These are phyloP conservation scores for Talaromyces sp. DNA, from an alignment of 2,329 filamentous ascomycete species.

Conservation along the genomic window DNA sequence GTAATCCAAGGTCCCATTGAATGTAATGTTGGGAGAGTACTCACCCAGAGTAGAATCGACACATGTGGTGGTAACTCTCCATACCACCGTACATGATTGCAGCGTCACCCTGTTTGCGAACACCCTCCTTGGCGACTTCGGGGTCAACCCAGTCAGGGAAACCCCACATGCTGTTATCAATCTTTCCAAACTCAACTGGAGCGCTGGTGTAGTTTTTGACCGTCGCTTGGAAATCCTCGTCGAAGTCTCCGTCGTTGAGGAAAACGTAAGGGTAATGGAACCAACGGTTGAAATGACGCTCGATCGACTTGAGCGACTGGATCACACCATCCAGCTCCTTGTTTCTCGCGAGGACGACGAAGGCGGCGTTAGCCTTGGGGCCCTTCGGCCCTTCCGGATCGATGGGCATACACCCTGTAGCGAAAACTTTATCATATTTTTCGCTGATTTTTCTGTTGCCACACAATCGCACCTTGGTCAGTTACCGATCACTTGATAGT, in stretches of 20 bases:
- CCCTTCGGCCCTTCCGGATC: constrained; percentile 60
- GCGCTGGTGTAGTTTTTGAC: constrained; percentile 88
- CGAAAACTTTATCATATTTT: constrained; percentile 95
- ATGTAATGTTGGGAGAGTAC: constrained; percentile 38
- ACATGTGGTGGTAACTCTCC: constrained; percentile 99
- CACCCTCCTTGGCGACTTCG: constrained; percentile 92
- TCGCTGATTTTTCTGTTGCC: constrained; percentile 84
- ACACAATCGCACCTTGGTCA: too few species aligned
- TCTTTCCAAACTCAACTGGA: constrained; percentile 89
- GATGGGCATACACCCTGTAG: constrained; percentile 77
- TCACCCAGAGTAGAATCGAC: constrained; percentile 96
- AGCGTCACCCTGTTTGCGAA: constrained; percentile 92
- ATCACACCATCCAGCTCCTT: constrained; percentile 96
- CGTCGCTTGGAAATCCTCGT: constrained; percentile 86
- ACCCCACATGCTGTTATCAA: constrained; percentile 89
- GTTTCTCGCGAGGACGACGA: constrained; percentile 93
- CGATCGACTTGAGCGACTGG: constrained; percentile 95
- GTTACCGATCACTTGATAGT: too few species aligned
- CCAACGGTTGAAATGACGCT: constrained; percentile 98
- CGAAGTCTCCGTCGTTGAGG: constrained; percentile 96
- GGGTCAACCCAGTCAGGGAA: constrained; percentile 95
- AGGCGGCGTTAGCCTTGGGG: constrained; percentile 88
- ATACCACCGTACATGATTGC: constrained; percentile 99
- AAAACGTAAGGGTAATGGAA: constrained; percentile 99
- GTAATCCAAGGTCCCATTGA: not conserved